Base-by-base conservation (phyloP, 257 asterid species). In the Coffea canephora region DNA sequence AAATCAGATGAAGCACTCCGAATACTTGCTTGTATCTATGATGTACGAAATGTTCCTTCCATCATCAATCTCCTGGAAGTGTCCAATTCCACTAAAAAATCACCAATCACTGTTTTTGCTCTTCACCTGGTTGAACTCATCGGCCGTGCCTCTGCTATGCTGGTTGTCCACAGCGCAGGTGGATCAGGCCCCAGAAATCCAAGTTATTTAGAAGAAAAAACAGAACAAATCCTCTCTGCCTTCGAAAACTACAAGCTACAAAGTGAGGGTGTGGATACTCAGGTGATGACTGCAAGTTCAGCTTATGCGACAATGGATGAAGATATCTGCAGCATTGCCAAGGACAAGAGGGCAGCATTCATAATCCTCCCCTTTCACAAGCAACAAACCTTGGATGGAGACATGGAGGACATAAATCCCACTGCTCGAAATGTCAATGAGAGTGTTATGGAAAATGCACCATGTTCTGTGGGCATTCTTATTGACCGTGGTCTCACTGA, bases 391-490 rank as follows among this genome's bases (percentile, higher is more conserved):
- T 21, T 79, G 1, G 88, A 81, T 9, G 93, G 95, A 3, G 95
- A 90, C 19, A 83, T 91, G 92, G 97, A 93, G 83, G 97, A 94
- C 31, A 87, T 87, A 0, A 89, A 91, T 76, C 91, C 96, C 4
- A 87, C 93, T 8, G 83, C 88, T 62, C 84, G 88, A 31, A 81
- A 86, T 27, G 92, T 95, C 50, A 95, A 95, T 2, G 97, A 94
- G 79, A 90, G 90, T 2, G 91, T 95, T 4, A 85, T 94, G 18
- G 92, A 84, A 8, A 83, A 78, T 23, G 97, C 99, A 1, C 95
- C 98, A 9, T 95, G 99, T 86, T 91, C 98, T 0, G 97, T 95
- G 6, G 99, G 98, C 46, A 87, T 95, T 68, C 81, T 95, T 49
- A 78, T 92, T 3, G 94, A 91, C 65, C 86, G 94, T 49, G 97